A percentile compares a stretch with the other conserved stretches of the same genome.
phyloP scores from a whole-genome alignment of 306 rosid species.

The Geum urbanum region DNA sequence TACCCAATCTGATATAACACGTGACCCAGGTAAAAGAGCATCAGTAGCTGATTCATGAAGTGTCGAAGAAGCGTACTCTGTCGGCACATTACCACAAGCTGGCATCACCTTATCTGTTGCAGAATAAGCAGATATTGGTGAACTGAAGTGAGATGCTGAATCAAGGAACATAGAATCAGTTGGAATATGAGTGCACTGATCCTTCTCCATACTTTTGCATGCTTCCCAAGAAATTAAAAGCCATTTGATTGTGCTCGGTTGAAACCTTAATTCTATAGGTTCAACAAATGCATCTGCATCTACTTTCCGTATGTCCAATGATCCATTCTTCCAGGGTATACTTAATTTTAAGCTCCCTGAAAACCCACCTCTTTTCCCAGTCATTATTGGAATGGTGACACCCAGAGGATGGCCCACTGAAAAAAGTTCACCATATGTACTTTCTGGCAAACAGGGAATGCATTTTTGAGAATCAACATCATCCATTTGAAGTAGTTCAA shows the following conservation, averaged over 20 bases:
- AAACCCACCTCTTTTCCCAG: slow-evolving; percentile 75
- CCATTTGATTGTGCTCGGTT: slow-evolving; percentile 76
- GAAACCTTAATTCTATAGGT: slow-evolving; percentile 65
- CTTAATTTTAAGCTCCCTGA: slow-evolving; percentile 76
- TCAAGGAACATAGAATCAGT: slow-evolving; percentile 38
- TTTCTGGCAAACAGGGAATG: slow-evolving; percentile 29
- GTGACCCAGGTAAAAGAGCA: slow-evolving; percentile 53
- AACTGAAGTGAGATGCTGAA: slow-evolving; percentile 32
- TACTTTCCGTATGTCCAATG: slow-evolving; percentile 73
- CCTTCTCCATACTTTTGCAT: slow-evolving; percentile 44
- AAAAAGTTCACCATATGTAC: slow-evolving; percentile 36
- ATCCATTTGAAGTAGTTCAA: slow-evolving; percentile 71
- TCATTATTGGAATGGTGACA: slow-evolving; percentile 54
- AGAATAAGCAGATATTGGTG: slow-evolving; percentile 37
- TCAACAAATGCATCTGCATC: slow-evolving; percentile 79
- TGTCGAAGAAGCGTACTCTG: slow-evolving; percentile 31
- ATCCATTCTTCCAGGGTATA: slow-evolving; percentile 94
- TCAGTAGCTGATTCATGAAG: slow-evolving; percentile 42
- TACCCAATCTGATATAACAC: slow-evolving; percentile 83
- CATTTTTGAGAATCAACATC: slow-evolving; percentile 27
- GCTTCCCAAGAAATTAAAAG: slow-evolving; percentile 57
- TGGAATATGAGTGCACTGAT: slow-evolving; percentile 28
- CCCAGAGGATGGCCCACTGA: slow-evolving; percentile 32
- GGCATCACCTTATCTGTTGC: slow-evolving; percentile 30
- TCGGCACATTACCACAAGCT: slow-evolving; percentile 31